Conservation (phyloP, 78 protist genomes). For the Paratrimastix pyriformis region DNA sequence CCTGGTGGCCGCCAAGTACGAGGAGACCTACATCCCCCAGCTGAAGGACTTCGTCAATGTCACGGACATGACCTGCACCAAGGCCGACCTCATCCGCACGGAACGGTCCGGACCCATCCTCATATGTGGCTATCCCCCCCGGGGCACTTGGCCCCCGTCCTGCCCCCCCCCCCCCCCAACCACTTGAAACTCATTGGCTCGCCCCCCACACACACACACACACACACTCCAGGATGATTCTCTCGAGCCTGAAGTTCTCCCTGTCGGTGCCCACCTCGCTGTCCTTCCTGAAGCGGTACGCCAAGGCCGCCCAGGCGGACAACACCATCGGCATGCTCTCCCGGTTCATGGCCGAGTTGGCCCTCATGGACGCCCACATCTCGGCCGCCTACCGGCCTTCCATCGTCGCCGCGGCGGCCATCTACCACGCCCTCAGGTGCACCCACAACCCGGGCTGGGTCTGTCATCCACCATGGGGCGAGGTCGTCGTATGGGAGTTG, state of each 20-base stretch:
- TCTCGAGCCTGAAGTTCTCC: neutral
- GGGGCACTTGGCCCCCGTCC: no score
- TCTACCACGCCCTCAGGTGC: neutral
- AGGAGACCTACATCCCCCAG: constrained; percentile 21
- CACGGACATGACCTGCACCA: neutral
- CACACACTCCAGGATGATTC: neutral
- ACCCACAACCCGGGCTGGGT: no score
- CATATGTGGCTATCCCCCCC: no score
- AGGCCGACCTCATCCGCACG: neutral
- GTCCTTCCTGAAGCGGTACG: neutral
- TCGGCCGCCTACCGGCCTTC: neutral
- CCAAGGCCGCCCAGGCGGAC: neutral
- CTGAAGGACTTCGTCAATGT: neutral
- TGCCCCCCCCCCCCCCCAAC: no score
- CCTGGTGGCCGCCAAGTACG: constrained; percentile 28
- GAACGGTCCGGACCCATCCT: no score
- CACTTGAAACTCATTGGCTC: no score
- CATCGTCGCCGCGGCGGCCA: neutral
- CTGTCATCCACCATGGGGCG: no score
- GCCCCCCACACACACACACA: no score
- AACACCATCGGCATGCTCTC: neutral
- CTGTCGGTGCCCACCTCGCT: neutral
- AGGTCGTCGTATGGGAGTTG: no score
- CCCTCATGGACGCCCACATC: neutral
- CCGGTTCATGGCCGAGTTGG: neutral